A percentile compares a stretch with the other conserved stretches of the same genome.
phyloP scores from a whole-genome alignment of 306 rosid genomes.

The Lithocarpus polystachyus region DNA sequence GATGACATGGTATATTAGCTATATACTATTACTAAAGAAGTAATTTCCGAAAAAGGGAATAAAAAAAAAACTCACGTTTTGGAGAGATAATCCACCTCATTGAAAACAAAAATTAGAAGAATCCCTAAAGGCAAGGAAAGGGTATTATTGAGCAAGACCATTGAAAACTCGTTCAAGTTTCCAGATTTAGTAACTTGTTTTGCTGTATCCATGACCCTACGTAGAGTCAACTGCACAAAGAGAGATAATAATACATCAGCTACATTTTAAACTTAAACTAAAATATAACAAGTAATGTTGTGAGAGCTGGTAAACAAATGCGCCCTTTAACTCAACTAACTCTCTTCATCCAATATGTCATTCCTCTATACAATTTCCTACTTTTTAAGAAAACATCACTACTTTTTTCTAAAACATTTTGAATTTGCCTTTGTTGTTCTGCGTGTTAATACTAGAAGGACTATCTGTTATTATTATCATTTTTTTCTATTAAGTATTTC shows the following conservation, averaged over 20 bases:
- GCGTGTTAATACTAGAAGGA: neutral
- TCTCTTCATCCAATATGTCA: neutral
- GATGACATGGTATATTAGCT: neutral
- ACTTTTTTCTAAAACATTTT: neutral
- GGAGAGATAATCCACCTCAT: constrained; percentile 86
- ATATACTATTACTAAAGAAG: neutral
- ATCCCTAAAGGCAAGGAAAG: constrained; percentile 93
- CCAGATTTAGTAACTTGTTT: constrained; percentile 86
- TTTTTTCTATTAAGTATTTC: no score
- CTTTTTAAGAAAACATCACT: neutral
- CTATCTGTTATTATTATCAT: no score
- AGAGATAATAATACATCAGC: constrained; percentile 34
- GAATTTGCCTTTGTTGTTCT: neutral
- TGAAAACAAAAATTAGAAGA: constrained; percentile 67
- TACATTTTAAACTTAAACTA: constrained; percentile 1
- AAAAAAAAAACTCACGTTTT: constrained; percentile 64
- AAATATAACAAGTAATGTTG: constrained; percentile 5
- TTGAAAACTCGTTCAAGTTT: constrained; percentile 87
- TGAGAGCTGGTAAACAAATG: neutral
- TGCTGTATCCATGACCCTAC: constrained; percentile 94
- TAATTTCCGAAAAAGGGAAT: neutral
- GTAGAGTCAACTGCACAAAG: constrained; percentile 73
- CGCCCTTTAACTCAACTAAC: neutral
- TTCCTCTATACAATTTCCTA: neutral
- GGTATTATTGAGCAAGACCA: constrained; percentile 93